phyloP scores from a whole-genome alignment of 2,329 filamentous ascomycete species.

The Scopulariopsis brevicaulis region DNA sequence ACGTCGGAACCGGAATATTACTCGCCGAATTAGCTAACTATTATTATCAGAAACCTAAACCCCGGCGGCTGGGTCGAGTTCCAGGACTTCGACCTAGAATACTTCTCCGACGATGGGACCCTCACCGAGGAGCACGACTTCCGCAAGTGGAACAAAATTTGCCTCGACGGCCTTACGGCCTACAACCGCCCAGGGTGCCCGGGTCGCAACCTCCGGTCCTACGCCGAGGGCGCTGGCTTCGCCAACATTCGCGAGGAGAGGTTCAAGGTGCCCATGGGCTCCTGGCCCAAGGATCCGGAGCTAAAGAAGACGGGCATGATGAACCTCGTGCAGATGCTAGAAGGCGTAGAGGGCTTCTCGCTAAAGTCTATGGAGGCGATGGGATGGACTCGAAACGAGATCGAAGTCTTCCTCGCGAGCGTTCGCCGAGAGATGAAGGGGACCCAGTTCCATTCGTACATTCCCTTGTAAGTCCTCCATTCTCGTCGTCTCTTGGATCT shows the following conservation, averaged over 20 bases:
- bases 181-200: constrained; percentile 16
- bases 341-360: constrained; percentile 14
- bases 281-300: constrained; percentile 36
- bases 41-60: constrained; percentile 30
- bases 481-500: not conserved
- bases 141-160: constrained; percentile 11
- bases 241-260: constrained; percentile 35
- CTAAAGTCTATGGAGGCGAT: constrained; percentile 14
- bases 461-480: constrained; percentile 10
- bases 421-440: constrained; percentile 17
- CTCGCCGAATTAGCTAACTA: too few relatives aligned
- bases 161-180: constrained; percentile 12
- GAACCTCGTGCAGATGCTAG: constrained; percentile 2
- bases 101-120: constrained; percentile 16
- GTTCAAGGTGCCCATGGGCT: constrained; percentile 41
- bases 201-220: constrained; percentile 13
- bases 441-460: constrained; percentile 13
- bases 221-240: constrained; percentile 23
- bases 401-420: constrained; percentile 13
- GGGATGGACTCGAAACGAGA: constrained; percentile 15
- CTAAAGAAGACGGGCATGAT: constrained; percentile 13
- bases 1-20: not conserved
- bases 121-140: constrained; percentile 11
- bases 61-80: constrained; percentile 44
- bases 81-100: constrained; percentile 32